Conservation (phyloP, 176 grass and related monocot species). For the Calamus simplicifolius region DNA sequence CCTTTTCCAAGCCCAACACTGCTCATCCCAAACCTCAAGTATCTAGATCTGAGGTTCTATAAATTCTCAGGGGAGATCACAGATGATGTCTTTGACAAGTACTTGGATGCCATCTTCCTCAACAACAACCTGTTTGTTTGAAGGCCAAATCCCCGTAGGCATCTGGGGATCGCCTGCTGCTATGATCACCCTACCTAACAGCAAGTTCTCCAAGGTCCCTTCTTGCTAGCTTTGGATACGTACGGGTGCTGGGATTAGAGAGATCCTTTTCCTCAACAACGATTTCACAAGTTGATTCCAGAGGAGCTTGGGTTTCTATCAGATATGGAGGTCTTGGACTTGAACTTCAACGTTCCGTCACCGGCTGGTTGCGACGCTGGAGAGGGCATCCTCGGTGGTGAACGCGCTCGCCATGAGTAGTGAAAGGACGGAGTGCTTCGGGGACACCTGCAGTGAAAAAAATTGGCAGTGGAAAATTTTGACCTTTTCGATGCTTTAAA, state of each 20-base stretch:
- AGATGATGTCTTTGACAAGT: conserved; percentile 46
- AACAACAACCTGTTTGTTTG: conserved; percentile 87
- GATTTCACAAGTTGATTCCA: conserved; percentile 77
- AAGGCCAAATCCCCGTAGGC: conserved; percentile 55
- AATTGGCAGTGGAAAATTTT: too few relatives aligned
- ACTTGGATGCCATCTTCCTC: conserved; percentile 74
- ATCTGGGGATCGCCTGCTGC: conserved; percentile 64
- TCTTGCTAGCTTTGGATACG: conserved; percentile 41
- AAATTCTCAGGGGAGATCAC: conserved; percentile 64
- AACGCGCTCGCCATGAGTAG: too few relatives aligned
- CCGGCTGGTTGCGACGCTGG: too few relatives aligned
- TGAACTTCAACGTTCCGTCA: conserved; percentile 89
- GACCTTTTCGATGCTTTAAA: too few relatives aligned
- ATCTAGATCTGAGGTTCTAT: conserved; percentile 92
- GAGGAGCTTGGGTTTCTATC: conserved; percentile 61
- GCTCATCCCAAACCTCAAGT: conserved; percentile 47
- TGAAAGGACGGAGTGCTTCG: too few relatives aligned
- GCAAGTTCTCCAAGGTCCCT: conserved; percentile 55
- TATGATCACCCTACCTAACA: conserved; percentile 77
- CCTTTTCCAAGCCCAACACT: conserved; percentile 47
- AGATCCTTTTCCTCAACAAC: conserved; percentile 87
- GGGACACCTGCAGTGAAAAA: too few relatives aligned
- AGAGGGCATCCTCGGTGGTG: too few relatives aligned
- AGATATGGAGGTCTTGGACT: conserved; percentile 65
- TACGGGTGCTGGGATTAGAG: conserved; percentile 35